Base-by-base conservation (phyloP, 768 basidiomycete genomes). In the Infundibulicybe gibba region DNA sequence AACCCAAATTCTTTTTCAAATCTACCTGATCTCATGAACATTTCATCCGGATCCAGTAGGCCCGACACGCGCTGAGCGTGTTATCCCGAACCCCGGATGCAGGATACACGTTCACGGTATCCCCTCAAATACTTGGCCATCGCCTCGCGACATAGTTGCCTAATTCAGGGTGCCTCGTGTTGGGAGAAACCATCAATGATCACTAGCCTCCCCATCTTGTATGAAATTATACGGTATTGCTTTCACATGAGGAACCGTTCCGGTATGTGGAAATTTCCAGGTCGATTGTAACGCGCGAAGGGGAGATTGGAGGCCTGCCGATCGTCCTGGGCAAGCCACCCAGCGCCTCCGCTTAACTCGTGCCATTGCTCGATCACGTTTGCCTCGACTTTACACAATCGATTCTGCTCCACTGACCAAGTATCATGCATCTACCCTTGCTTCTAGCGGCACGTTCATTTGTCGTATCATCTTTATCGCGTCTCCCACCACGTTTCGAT, bases 401-500 rank as follows among this genome's bases (percentile, higher is more conserved):
- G 80, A 81, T 66, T 67, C 74, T 76, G 73, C 83, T 85, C 85
- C 84, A 88, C 83, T 74, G 69, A 69, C 75, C 78, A 79, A 67
- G 64, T 72, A 38, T 19, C 14, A 38, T 38, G 71, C 70, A 71
- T 70, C 72, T 55, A 76, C 67, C 72, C 74, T 78, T 73, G 64
- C 80, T 85, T 84, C 80, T 79, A 68, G 65, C 68, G 72, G 76
- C 86, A 88, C 83, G 85, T 87, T 84, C 71, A 38, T 10, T 72
- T 75, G 69, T 75, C 74, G 70, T 73, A 76, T 79, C 80, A 77
- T 69, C 76, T 79, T 80, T 81, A 80, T 85, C 78, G 75, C 67
- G 76, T 83, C 79, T 75, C 76, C 72, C 70, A 66, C 76, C 87
- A 87, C 87, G 85, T 88, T 88, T 65, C 80, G 83, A 87, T 86